Evolutionary conservation across 2,329 filamentous ascomycete species (phyloP), one percentile per base, ranked within the genome.

Genomic region (Fonsecaea erecta): DNA sequence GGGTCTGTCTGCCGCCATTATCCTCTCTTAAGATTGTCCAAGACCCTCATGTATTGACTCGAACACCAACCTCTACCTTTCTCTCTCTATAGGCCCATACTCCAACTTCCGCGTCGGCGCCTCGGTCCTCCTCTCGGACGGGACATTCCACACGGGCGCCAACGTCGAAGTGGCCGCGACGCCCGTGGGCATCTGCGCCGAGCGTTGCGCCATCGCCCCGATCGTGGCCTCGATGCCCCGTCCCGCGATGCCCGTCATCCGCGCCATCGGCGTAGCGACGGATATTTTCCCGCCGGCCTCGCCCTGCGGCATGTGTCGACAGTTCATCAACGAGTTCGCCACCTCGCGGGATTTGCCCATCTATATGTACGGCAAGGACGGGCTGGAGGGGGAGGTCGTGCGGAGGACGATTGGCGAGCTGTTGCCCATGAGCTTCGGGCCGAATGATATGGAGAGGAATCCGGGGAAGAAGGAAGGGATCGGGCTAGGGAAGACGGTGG

Each of bases 121-220:
- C 56, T 88, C 90, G 35, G 79, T 98, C 66, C 87, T 98, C 67
- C 84, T 86, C 6, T 68, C 77, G 11, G 78, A 82, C 32, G 85
- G 83, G 2, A 77, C 79, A 63, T 86, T 83, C 71, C 83, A 93
- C 63, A 81, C 85, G 52, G 95, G 95, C 61, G 93, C 91, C 68
- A 97, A 97, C 75, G 88, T 98, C 67, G 95, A 99, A 80, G 97
- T 98, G 76, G 93, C 92, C 1, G 83, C 90, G 30, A 98, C 96
- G 76, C 94, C 95, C 0, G 93, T 97, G 5, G 92, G 92, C n/a
- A 96, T 91, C 2, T 98, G 95, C 77, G 95, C 95, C 14, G 95
- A 99, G 84, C 84, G 94, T 64, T 91, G 94, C n/a, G 93, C 92
- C 1, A 84, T 98, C 70, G 90, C 87, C 7, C 92, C 88, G 43